A percentile compares a stretch with the other conserved stretches of the same genome.
These are phyloP conservation scores for Arthrobotrys sphaeroides DNA, from an alignment of 2,329 filamentous ascomycete species.

Conservation along the genomic window DNA sequence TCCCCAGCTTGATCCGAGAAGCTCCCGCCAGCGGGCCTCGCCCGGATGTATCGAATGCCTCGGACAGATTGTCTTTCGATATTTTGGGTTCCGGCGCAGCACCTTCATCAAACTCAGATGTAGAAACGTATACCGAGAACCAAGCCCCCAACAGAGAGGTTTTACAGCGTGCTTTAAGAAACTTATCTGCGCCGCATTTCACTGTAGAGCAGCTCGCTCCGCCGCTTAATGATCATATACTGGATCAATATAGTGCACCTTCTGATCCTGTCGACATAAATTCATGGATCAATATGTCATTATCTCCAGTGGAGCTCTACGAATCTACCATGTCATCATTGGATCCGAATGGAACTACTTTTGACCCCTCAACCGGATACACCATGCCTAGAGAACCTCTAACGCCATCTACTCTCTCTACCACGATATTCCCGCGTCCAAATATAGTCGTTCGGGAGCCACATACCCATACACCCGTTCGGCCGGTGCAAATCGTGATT, in stretches of 20 bases:
- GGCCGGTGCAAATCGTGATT: neutral
- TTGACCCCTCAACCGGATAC: constrained; percentile 6
- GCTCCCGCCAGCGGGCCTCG: no score
- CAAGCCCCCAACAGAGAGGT: no score
- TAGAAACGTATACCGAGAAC: no score
- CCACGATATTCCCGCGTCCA: neutral
- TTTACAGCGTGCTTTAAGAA: no score
- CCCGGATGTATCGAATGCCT: no score
- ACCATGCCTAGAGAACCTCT: neutral
- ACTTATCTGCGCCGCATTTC: no score
- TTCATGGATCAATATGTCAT: neutral
- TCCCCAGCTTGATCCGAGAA: no score
- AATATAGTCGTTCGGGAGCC: neutral
- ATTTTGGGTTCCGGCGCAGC: neutral
- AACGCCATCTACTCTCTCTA: neutral
- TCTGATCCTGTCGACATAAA: neutral
- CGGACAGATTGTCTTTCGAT: neutral
- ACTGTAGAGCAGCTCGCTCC: no score
- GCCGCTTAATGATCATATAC: neutral
- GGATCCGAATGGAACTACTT: neutral
- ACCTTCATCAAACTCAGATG: no score
- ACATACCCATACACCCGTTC: neutral
- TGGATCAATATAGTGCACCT: neutral
- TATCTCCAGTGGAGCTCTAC: constrained; percentile 11
- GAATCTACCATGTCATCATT: neutral